Evolutionary conservation across 768 basidiomycete genomes (phyloP).

Genomic region (Lyophyllum atratum): DNA sequence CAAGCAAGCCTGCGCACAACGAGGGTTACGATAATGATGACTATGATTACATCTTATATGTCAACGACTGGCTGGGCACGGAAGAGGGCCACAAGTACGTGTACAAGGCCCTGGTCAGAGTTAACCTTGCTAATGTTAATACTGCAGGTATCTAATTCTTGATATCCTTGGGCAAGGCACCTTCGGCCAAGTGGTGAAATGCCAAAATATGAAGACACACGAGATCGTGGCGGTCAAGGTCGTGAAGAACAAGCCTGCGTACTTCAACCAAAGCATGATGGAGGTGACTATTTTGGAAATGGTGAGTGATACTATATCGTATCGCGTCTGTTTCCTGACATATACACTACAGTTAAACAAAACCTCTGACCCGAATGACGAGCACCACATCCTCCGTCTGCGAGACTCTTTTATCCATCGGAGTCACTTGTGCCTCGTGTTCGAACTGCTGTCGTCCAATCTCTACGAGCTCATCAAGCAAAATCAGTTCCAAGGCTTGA

Average conservation of each 20-base stretch:
- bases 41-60: constrained; percentile 98
- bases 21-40: constrained; percentile 99
- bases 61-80: constrained; percentile 95
- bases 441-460: constrained; percentile 95
- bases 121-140: constrained; percentile 14
- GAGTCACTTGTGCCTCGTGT: constrained; percentile 95
- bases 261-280: constrained; percentile 99
- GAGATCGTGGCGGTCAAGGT: constrained; percentile 99
- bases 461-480: constrained; percentile 99
- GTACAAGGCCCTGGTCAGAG: constrained; percentile 3
- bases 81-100: constrained; percentile 94
- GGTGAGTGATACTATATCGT: constrained; percentile 50
- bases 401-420: constrained; percentile 97
- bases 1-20: constrained; percentile 93
- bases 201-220: constrained; percentile 99
- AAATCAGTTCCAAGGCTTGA: constrained; percentile 97
- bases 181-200: constrained; percentile 99
- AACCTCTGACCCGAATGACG: constrained; percentile 89
- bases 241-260: constrained; percentile 99
- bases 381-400: constrained; percentile 94
- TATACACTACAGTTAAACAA: constrained; percentile 77
- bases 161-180: constrained; percentile 99
- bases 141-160: constrained; percentile 85
- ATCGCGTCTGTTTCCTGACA: constrained; percentile 2
- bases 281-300: constrained; percentile 97